phyloP scores from a whole-genome alignment of 2,329 filamentous ascomycete species.

The Sclerotinia subarctica region DNA sequence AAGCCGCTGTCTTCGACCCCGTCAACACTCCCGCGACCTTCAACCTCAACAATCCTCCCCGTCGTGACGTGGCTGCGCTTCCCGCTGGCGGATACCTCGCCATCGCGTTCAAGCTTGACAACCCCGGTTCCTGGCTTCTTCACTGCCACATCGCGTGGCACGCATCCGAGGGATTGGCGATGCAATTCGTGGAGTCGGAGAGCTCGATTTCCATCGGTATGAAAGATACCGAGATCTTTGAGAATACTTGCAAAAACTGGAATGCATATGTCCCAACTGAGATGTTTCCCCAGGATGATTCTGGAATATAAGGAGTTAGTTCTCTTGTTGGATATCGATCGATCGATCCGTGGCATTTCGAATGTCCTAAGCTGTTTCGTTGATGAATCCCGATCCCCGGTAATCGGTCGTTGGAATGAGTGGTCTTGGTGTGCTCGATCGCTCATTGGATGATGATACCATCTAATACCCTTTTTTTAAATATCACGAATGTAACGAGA shows the following conservation, averaged over 20 bases:
- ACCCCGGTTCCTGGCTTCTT: slow-evolving; percentile 37
- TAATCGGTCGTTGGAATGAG: neutral
- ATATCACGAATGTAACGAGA: neutral
- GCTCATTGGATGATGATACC: neutral
- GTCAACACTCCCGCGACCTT: slow-evolving; percentile 31
- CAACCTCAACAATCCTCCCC: slow-evolving; percentile 46
- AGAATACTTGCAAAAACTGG: slow-evolving; percentile 32
- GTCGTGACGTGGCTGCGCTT: slow-evolving; percentile 52
- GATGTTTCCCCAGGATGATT: slow-evolving; percentile 32
- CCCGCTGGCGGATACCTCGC: slow-evolving; percentile 37
- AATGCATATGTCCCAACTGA: slow-evolving; percentile 24
- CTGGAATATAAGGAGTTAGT: slow-evolving; percentile 29
- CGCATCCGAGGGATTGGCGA: slow-evolving; percentile 50
- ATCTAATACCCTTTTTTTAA: neutral
- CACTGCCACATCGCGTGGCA: slow-evolving; percentile 50
- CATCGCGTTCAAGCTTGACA: slow-evolving; percentile 38
- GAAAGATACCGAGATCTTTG: slow-evolving; percentile 23
- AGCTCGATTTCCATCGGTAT: slow-evolving; percentile 28
- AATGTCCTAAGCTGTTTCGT: neutral
- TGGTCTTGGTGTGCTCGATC: neutral
- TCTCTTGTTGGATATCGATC: neutral
- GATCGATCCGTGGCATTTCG: neutral
- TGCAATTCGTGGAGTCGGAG: slow-evolving; percentile 48
- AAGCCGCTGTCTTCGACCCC: slow-evolving; percentile 39
- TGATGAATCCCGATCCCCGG: neutral